These are phyloP conservation scores for Aspergillus terreus DNA, from an alignment of 2,329 filamentous ascomycete species.

Conservation along the genomic window DNA sequence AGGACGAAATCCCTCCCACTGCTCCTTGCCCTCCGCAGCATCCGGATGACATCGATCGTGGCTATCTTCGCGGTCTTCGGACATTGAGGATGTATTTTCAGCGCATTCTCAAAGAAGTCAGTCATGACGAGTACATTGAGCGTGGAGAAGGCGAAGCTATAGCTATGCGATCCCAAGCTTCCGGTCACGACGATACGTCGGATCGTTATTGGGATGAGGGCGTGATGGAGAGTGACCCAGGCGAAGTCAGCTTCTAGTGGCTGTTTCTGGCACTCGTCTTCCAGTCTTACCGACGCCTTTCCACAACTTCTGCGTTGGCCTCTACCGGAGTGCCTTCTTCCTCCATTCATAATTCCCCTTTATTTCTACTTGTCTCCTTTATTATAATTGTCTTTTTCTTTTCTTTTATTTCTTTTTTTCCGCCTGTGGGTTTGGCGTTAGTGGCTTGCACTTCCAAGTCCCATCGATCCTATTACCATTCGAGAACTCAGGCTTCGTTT, in stretches of 20 bases:
- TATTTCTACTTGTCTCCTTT: slow-evolving; percentile 2
- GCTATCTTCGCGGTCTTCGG: slow-evolving; percentile 80
- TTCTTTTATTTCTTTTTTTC: slow-evolving; percentile 4
- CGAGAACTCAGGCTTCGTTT: slow-evolving; percentile 9
- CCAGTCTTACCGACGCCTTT: slow-evolving; percentile 4
- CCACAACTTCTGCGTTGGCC: slow-evolving; percentile 4
- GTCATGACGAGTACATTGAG: slow-evolving; percentile 43
- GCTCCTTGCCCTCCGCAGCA: slow-evolving; percentile 74
- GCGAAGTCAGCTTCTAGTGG: slow-evolving; percentile 41
- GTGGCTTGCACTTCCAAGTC: slow-evolving; percentile 9
- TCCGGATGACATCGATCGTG: slow-evolving; percentile 75
- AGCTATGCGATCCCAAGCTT: slow-evolving; percentile 30
- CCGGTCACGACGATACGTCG: slow-evolving; percentile 26
- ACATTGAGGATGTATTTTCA: slow-evolving; percentile 81
- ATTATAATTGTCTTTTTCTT: slow-evolving; percentile 5
- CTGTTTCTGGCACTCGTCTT: neutral
- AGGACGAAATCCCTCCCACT: slow-evolving; percentile 61
- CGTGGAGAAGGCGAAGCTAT: slow-evolving; percentile 42
- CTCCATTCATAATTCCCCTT: neutral
- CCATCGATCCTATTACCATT: slow-evolving; percentile 4
- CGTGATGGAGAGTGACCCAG: slow-evolving; percentile 41
- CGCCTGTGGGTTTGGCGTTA: slow-evolving; percentile 13
- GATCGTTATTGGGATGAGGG: slow-evolving; percentile 39
- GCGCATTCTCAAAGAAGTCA: slow-evolving; percentile 76
- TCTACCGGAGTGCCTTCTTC: no score